phyloP scores from a whole-genome alignment of 192 early-diverging fungal genomes.

The Mycoemilia scoparia region DNA sequence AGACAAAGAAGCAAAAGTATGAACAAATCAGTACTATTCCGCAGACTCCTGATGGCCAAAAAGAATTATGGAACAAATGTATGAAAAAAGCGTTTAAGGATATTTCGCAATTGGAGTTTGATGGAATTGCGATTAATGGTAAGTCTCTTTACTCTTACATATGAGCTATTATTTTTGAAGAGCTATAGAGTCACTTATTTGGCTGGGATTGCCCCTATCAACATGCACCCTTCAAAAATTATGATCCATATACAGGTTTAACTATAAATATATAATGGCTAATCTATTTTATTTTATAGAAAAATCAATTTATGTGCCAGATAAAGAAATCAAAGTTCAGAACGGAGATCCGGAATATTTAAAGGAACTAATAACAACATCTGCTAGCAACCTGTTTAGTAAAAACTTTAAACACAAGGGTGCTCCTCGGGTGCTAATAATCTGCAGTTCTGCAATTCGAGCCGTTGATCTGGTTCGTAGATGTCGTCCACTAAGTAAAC shows the following conservation, averaged over 20 bases:
- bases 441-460: slow-evolving; percentile 21
- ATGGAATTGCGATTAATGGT: slow-evolving; percentile 5
- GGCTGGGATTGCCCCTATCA: no score
- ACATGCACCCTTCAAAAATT: no score
- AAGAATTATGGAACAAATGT: slow-evolving; percentile 16
- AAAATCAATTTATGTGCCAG: no score
- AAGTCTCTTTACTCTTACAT: slow-evolving; percentile 15
- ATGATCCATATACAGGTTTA: no score
- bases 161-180: no score
- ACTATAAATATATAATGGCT: no score
- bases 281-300: no score
- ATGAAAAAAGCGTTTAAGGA: slow-evolving; percentile 21
- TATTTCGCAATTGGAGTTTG: slow-evolving; percentile 14
- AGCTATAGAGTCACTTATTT: no score
- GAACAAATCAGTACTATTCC: no score
- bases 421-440: slow-evolving; percentile 19
- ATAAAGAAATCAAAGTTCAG: not conserved
- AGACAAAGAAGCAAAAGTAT: no score
- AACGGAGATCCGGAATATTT: slow-evolving; percentile 1
- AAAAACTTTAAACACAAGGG: slow-evolving; percentile 21
- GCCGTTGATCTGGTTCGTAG: slow-evolving; percentile 20
- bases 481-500: slow-evolving; percentile 8
- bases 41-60: slow-evolving; percentile 5
- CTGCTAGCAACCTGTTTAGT: slow-evolving; percentile 6
- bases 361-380: slow-evolving; percentile 11